Evolutionary conservation across 306 rosid species (phyloP), one percentile per base, ranked within the genome.

Genomic region (Alnus rubra): DNA sequence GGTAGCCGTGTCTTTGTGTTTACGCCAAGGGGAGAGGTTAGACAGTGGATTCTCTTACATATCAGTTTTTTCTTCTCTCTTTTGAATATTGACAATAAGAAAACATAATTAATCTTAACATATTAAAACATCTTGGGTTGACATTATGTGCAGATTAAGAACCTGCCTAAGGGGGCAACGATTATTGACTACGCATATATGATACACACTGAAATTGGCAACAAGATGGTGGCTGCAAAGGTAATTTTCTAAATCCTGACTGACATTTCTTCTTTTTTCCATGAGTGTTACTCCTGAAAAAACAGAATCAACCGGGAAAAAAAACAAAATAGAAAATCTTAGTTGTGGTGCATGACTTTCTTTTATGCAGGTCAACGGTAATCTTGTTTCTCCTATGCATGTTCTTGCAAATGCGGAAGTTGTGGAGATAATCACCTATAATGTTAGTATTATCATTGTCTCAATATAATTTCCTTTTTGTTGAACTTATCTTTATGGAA

Each of bases 201-300:
- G 96, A 96, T 96, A 89, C 99, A 96, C 90, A 96, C 99, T 77
- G 99, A 93, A 87, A 84, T 96, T 78, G 99, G 98, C 79, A 96
- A 96, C 90, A 93, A 91, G 88, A 96, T 91, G 98, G 98, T 93
- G 71, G 99, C 99, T 60, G 98, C 99, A 14, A 96, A 93, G 99
- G 99, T 93, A 89, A 54, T 51, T 44, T 60, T 74, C 68, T 62
- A 51, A 53, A 44, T 55, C 62, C 74, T 53, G 64, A 74, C 71
- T 79, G 78, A 30, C 31, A n/a, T 78, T 49, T 69, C 12, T 78
- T 47, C 2, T 45, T 79, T 37, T 81, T 77, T 28, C 71, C 52
- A 80, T 58, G 64, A 75, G 76, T 52, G 4, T 60, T 75, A 42
- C 58, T 52, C 74, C 59, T 72, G 76, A 82, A 78, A 73, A 9